Conservation (phyloP, 495 filamentous ascomycete genomes). For the Neurospora terricola region DNA sequence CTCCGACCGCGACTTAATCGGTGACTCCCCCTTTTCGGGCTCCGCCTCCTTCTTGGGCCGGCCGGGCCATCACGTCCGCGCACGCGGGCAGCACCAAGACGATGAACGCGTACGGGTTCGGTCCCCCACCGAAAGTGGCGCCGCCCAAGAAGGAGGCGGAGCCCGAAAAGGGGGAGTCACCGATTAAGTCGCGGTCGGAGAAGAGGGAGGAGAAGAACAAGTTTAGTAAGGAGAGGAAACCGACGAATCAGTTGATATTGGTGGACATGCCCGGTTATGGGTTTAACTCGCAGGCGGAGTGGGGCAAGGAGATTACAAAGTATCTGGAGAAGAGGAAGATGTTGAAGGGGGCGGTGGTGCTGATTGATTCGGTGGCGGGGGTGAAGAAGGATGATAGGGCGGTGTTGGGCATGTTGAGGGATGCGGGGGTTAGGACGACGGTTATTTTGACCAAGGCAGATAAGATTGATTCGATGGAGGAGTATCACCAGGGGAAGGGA, state of each 20-base stretch:
- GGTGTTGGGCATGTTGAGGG: conserved; percentile 54
- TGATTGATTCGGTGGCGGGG: conserved; percentile 76
- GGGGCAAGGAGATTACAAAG: conserved; percentile 81
- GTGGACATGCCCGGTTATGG: conserved; percentile 97
- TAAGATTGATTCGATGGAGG: conserved; percentile 17
- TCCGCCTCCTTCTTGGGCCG: too few species aligned
- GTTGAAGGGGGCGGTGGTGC: conserved; percentile 71
- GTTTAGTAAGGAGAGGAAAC: conserved; percentile 36
- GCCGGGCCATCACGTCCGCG: conserved; percentile 53
- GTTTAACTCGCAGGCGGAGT: conserved; percentile 58
- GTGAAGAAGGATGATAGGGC: conserved; percentile 61
- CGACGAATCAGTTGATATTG: conserved; percentile 50
- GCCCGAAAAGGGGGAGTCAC: background rate
- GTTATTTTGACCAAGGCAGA: conserved; percentile 83
- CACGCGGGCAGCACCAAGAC: conserved; percentile 68
- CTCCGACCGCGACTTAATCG: too few species aligned
- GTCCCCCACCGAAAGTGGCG: conserved; percentile 23
- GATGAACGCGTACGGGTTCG: conserved; percentile 81
- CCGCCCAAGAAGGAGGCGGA: conserved; percentile 10
- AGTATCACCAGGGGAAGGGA: background rate
- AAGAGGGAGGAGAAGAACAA: conserved; percentile 12
- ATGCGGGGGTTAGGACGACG: conserved; percentile 57
- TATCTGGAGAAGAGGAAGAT: conserved; percentile 64
- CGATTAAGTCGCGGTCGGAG: background rate
- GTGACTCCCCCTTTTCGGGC: too few species aligned